These are phyloP conservation scores for Plasmopara viticola DNA, from an alignment of 352 stramenopile genomes.

Conservation along the genomic window DNA sequence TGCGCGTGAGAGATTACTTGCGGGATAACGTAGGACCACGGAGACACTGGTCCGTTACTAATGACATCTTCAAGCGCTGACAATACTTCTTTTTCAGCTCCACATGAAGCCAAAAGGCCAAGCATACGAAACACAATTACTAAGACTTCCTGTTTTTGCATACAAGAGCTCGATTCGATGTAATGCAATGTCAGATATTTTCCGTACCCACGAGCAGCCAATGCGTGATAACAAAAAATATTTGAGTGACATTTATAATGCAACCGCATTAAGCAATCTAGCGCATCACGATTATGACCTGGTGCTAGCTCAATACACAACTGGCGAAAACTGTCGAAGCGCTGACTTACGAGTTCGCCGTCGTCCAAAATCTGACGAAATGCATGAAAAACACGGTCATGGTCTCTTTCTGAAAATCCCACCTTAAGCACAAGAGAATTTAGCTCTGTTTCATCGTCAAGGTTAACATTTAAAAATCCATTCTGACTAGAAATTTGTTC, in stretches of 20 bases:
- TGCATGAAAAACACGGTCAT: slow-evolving; percentile 27
- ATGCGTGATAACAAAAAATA: slow-evolving; percentile 28
- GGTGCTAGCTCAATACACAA: slow-evolving; percentile 19
- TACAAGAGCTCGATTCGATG: slow-evolving; percentile 2
- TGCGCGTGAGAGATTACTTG: slow-evolving; percentile 63
- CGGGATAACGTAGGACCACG: slow-evolving; percentile 64
- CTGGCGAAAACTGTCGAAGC: slow-evolving; percentile 32
- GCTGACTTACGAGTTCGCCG: slow-evolving; percentile 29
- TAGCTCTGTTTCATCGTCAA: slow-evolving; percentile 36
- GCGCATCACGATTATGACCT: slow-evolving; percentile 5
- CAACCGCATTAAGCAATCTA: slow-evolving; percentile 30
- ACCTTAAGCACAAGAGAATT: slow-evolving; percentile 37
- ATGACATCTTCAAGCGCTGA: slow-evolving; percentile 42
- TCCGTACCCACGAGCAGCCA: slow-evolving; percentile 40
- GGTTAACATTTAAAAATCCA: slow-evolving; percentile 45
- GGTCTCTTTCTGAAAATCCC: slow-evolving; percentile 21
- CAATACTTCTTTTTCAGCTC: slow-evolving; percentile 36
- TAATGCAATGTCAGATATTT: slow-evolving; percentile 25
- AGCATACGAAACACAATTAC: slow-evolving; percentile 60
- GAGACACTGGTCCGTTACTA: slow-evolving; percentile 35
- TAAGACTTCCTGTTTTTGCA: slow-evolving; percentile 28
- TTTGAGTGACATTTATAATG: slow-evolving; percentile 30
- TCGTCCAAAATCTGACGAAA: slow-evolving; percentile 58
- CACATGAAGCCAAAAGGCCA: slow-evolving; percentile 56
- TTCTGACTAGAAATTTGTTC: slow-evolving; percentile 37